These are phyloP conservation scores for Pilatotrama ljubarskyi DNA, from an alignment of 768 basidiomycete genomes.

Conservation along the genomic window DNA sequence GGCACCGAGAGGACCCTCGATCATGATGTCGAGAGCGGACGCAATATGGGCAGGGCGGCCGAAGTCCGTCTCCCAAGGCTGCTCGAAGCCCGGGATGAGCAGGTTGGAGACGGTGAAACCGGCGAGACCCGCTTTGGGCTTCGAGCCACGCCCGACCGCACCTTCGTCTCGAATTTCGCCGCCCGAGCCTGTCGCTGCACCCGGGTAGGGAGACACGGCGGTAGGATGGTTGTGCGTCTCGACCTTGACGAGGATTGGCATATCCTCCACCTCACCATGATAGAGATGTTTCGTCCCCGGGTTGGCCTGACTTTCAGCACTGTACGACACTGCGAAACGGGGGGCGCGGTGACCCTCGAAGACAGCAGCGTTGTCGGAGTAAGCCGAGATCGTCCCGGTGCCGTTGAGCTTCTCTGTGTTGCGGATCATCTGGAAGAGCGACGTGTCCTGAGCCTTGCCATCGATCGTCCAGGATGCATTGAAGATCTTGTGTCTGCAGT, in stretches of 20 bases:
- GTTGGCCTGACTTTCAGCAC: constrained; percentile 23
- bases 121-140: constrained; percentile 91
- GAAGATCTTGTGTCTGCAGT: constrained; percentile 99
- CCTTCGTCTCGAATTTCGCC: constrained; percentile 99
- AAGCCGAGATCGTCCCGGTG: constrained; percentile 88
- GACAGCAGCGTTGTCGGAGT: constrained; percentile 98
- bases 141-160: constrained; percentile 91
- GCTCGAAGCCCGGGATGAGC: constrained; percentile 84
- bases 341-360: constrained; percentile 74
- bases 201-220: constrained; percentile 96
- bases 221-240: constrained; percentile 99
- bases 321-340: constrained; percentile 62
- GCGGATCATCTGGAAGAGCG: constrained; percentile 95
- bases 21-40: constrained; percentile 94
- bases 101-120: constrained; percentile 96
- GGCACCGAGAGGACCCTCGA: constrained; percentile 92
- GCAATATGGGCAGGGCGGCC: constrained; percentile 91
- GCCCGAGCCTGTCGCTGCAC: constrained; percentile 98
- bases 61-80: constrained; percentile 96
- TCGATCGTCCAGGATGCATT: constrained; percentile 97
- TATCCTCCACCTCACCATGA: constrained; percentile 58
- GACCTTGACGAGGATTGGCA: constrained; percentile 93
- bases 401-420: constrained; percentile 85
- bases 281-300: constrained; percentile 45
- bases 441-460: constrained; percentile 56